A percentile compares a stretch with the other conserved stretches of the same genome.
Conservation (phyloP, 2,329 filamentous ascomycete species). For the Colletotrichum filicis region DNA sequence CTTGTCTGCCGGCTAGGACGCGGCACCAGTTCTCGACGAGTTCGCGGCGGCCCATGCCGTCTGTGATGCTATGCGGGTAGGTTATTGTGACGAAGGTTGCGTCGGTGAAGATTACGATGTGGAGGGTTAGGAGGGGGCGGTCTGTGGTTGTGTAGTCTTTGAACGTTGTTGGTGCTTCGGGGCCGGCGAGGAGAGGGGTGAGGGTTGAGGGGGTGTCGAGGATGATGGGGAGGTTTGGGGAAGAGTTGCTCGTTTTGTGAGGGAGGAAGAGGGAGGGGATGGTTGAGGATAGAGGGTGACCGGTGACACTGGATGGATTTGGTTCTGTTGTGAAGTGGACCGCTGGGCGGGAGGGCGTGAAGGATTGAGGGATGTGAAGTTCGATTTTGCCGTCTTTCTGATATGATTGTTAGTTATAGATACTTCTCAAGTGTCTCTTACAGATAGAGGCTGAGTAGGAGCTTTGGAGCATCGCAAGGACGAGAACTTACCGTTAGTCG, state of each 20-base stretch:
- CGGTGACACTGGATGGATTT: slow-evolving; percentile 7
- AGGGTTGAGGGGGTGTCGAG: slow-evolving; percentile 23
- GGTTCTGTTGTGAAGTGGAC: slow-evolving; percentile 23
- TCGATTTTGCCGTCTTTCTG: slow-evolving; percentile 22
- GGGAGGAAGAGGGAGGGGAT: background rate
- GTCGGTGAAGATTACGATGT: slow-evolving; percentile 59
- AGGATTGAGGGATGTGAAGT: slow-evolving; percentile 19
- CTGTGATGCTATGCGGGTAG: slow-evolving; percentile 57
- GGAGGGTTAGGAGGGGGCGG: slow-evolving; percentile 57
- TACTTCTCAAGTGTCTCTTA: background rate
- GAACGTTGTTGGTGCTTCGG: slow-evolving; percentile 39
- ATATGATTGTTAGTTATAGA: background rate
- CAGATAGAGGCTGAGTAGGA: background rate
- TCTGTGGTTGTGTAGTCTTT: slow-evolving; percentile 54
- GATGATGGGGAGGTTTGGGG: background rate
- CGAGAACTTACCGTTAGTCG: slow-evolving; percentile 45
- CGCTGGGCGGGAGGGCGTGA: slow-evolving; percentile 25
- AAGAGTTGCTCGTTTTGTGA: background rate
- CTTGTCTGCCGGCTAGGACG: slow-evolving; percentile 54
- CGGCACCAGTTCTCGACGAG: slow-evolving; percentile 51
- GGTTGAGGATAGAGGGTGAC: slow-evolving; percentile 20
- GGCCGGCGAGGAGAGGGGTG: slow-evolving; percentile 31
- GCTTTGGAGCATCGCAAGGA: too few relatives aligned
- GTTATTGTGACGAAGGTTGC: slow-evolving; percentile 59
- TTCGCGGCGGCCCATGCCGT: slow-evolving; percentile 36